Evolutionary conservation across 192 early-diverging fungal species (phyloP), one percentile per base, ranked within the genome.

Genomic region (Entomortierella lignicola): DNA sequence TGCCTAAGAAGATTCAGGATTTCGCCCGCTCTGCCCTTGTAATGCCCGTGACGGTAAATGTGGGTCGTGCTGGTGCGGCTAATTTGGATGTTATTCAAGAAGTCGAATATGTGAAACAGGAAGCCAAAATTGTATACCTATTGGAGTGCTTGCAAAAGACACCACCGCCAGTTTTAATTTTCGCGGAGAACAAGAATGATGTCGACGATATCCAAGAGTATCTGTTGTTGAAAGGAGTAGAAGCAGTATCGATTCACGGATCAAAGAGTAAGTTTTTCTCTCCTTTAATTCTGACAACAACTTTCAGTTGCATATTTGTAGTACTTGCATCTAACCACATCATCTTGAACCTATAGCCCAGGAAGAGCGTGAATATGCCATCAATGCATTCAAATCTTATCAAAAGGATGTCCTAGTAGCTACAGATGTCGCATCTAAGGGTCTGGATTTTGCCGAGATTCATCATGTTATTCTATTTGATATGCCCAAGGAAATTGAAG

Each of bases 201-300:
- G 98, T 99, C 8, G 98, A 99, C 68, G 97, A 99, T 80, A 98
- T 99, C 44, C 95, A 98, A 62, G 97, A 99, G 77, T 99, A 97
- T 63, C 77, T 99, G 27, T 85, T 99, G 57, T 72, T 97, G 31
- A 99, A 98, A 69, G 96, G 95, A 23, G 95, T 99, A 8, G 96
- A 98, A 66, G 91, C 93, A 0, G 96, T 96, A 6, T 94, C 94
- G 1, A 97, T 98, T 61, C 98, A 99, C 66, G 98, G 98, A 60
- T 89, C 95, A 54, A 99, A 99, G 82, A 88, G 90, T 92, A 83
- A 65, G 83, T 51, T 60, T 34, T 47, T 34, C n/a, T 59, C 34
- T 10, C 32, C 2, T 32, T n/a, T n/a, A n/a, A n/a, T n/a, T n/a
- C n/a, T n/a, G n/a, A n/a, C n/a, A n/a, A n/a, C n/a, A n/a, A n/a